Base-by-base conservation (phyloP, 2,329 filamentous ascomycete species). In the Sclerotinia glacialis region DNA sequence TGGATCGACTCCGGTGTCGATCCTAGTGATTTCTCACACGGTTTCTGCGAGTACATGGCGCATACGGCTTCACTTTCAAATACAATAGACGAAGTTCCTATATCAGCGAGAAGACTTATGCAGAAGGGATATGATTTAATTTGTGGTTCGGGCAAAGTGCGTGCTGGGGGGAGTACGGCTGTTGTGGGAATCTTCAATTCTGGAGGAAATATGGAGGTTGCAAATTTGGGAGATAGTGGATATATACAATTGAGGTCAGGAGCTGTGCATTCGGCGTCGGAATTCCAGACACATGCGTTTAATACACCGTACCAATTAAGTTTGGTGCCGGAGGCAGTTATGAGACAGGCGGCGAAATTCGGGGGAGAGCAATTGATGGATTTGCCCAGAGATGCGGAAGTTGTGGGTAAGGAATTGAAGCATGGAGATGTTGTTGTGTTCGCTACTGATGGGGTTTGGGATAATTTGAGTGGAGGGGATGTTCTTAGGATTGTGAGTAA, bases 241-340 rank as follows among this genome's bases (percentile, higher is more conserved):
- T 98, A 93, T 77, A 84, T 98, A 66, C 89, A 96, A 69, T 83
- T 98, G 68, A 88, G 93, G 18, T 85, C 92, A 34, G 96, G 94
- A 72, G 92, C 90, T 18, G 91, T 99, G 42, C 89, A 95, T 77
- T 86, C 89, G 66, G 89, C 88, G 75, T 96, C 93, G 2, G 85
- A 88, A 58, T 90, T 92, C 31, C 95, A 99, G 78, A 97, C 93
- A 0, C 95, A 99, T 78, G 93, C 89, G 53, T 99, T 99, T 84
- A 99, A 99, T 78, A 98, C 95, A 0, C 95, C 95, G 0, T 99
- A 91, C 76, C 95, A 99, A 78, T 85, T 99, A 50, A 94, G 92
- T 64, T 88, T 97, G 64, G 89, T 97, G 9, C 94, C 95, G 0
- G 86, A 89, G 4, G 86, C 85, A 72, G 89, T 97, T 79, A 85